These are phyloP conservation scores for Penicillium angulare DNA, from an alignment of 495 filamentous ascomycete genomes.

Conservation along the genomic window DNA sequence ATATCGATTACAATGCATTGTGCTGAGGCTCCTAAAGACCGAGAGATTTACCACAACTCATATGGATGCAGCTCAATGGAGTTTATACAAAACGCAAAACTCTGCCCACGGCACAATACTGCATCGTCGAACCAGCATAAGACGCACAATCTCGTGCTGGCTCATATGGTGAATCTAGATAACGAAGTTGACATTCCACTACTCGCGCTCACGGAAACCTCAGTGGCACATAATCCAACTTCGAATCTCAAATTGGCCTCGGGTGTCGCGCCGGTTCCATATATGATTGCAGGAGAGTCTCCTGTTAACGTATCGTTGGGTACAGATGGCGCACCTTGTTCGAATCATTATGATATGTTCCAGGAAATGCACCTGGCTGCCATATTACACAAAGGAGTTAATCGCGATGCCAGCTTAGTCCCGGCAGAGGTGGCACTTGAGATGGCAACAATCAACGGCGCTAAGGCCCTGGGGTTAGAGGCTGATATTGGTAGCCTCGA, in stretches of 20 bases:
- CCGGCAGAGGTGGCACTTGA: constrained; percentile 36
- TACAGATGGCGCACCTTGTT: constrained; percentile 42
- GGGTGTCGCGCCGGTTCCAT: constrained; percentile 36
- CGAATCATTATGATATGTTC: constrained; percentile 40
- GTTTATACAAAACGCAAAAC: constrained; percentile 17
- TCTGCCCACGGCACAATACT: constrained; percentile 2
- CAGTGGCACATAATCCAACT: constrained; percentile 39
- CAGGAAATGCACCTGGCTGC: constrained; percentile 41
- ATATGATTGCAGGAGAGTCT: constrained; percentile 21
- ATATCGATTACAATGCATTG: constrained; percentile 25
- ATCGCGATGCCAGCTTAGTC: constrained; percentile 33
- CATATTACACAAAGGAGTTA: constrained; percentile 40
- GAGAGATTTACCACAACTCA: constrained; percentile 14
- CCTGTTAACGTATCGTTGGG: constrained; percentile 34
- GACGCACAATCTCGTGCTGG: constrained; percentile 18
- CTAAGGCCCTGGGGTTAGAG: constrained; percentile 36
- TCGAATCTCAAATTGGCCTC: constrained; percentile 42
- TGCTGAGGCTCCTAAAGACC: constrained; percentile 21
- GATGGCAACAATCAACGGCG: constrained; percentile 42
- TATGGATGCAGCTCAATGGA: constrained; percentile 24
- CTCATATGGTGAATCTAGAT: constrained; percentile 38
- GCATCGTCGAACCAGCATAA: neutral
- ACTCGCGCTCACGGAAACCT: constrained; percentile 29
- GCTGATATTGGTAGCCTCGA: constrained; percentile 41
- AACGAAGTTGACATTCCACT: constrained; percentile 29